Conservation (phyloP, 2,329 filamentous ascomycete genomes). For the Microascus cirrosus region DNA sequence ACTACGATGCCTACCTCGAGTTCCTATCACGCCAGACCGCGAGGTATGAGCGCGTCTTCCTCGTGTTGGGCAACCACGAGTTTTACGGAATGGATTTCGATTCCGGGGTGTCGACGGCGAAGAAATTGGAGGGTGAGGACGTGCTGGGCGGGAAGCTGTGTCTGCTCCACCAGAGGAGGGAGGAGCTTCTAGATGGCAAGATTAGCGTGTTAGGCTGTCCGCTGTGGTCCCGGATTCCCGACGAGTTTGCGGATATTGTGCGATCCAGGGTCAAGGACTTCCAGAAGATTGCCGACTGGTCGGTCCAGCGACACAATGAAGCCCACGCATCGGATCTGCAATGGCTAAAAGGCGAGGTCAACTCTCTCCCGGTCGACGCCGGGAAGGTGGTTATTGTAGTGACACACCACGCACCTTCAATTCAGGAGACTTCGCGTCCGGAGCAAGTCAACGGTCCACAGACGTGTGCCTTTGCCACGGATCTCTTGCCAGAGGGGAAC, state of each 20-base stretch:
- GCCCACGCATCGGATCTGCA: constrained; percentile 32
- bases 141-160: constrained; percentile 23
- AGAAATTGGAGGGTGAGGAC: constrained; percentile 24
- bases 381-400: constrained; percentile 29
- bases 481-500: constrained; percentile 18
- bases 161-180: constrained; percentile 29
- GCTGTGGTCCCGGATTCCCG: constrained; percentile 40
- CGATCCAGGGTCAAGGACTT: constrained; percentile 39
- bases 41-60: constrained; percentile 30
- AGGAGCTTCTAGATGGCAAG: constrained; percentile 18
- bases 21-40: constrained; percentile 30
- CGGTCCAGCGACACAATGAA: constrained; percentile 33
- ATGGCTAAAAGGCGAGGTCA: constrained; percentile 35
- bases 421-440: constrained; percentile 34
- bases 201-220: constrained; percentile 47
- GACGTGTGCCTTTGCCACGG: constrained; percentile 40
- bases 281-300: constrained; percentile 39
- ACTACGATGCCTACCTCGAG: constrained; percentile 29
- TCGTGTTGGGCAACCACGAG: constrained; percentile 43
- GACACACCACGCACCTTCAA: constrained; percentile 47
- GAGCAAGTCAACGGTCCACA: constrained; percentile 33
- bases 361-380: constrained; percentile 3
- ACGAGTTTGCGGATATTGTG: constrained; percentile 24
- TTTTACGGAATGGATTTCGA: constrained; percentile 33
- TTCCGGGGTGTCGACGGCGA: constrained; percentile 23